phyloP scores from a whole-genome alignment of 208 protist species.

The Trypanosoma cruzi region DNA sequence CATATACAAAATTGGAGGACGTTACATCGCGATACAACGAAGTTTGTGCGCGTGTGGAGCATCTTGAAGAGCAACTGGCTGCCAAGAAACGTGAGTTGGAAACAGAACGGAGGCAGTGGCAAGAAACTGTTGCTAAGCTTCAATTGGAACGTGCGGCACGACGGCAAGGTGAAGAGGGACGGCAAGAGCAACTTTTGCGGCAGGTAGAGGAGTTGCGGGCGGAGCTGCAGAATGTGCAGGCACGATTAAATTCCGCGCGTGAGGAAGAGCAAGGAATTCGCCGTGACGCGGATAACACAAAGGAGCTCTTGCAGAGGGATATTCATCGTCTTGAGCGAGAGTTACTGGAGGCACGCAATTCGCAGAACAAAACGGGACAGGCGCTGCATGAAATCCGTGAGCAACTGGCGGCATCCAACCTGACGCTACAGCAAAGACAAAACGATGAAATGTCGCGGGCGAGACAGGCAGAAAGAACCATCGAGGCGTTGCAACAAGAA shows the following conservation, averaged over 20 bases:
- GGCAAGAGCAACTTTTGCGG: constrained; percentile 14
- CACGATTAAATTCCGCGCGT: constrained; percentile 4
- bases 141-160: constrained; percentile 6
- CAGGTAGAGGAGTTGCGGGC: constrained; percentile 22
- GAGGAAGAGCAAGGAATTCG: constrained; percentile 7
- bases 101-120: constrained; percentile 27
- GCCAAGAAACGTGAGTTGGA: constrained; percentile 17
- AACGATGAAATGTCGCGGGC: constrained; percentile 32
- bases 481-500: constrained; percentile 27
- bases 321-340: constrained; percentile 20
- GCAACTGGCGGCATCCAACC: constrained; percentile 25
- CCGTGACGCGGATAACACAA: constrained; percentile 11
- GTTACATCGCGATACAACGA: constrained; percentile 9
- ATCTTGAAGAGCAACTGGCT: constrained; percentile 20
- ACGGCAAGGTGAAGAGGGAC: constrained; percentile 3
- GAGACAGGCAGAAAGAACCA: constrained; percentile 14
- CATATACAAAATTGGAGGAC: not conserved
- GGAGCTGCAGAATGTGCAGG: constrained; percentile 1
- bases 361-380: constrained; percentile 7
- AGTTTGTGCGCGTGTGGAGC: constrained; percentile 9
- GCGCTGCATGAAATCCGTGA: constrained; percentile 24
- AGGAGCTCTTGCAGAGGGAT: constrained; percentile 1
- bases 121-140: constrained; percentile 8
- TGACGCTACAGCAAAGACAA: constrained; percentile 23
- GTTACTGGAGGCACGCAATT: constrained; percentile 12